A percentile compares a stretch with the other conserved stretches of the same genome.
Evolutionary conservation across 495 filamentous ascomycete species (phyloP).

Genomic region (Penicillium parvum): DNA sequence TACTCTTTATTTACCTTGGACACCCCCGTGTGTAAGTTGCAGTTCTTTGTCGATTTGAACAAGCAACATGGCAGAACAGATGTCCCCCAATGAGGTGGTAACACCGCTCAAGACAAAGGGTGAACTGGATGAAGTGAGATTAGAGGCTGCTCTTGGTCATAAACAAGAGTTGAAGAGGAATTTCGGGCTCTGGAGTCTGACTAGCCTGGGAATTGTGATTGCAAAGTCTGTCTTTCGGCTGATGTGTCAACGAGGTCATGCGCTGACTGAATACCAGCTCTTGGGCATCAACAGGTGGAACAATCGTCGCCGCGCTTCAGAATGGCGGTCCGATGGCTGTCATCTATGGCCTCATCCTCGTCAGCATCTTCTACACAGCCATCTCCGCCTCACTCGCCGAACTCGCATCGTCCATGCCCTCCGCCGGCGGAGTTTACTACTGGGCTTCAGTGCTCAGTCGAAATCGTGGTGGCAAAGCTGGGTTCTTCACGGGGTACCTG

Average conservation of each 20-base stretch:
- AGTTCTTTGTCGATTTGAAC: neutral
- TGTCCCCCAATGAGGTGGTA: constrained; percentile 5
- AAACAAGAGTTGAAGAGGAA: constrained; percentile 39
- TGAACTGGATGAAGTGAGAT: constrained; percentile 34
- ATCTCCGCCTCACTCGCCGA: constrained; percentile 51
- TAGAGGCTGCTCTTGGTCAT: constrained; percentile 43
- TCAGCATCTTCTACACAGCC: constrained; percentile 38
- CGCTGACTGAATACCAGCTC: constrained; percentile 23
- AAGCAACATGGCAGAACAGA: constrained; percentile 9
- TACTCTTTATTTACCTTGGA: neutral
- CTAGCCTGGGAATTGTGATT: constrained; percentile 43
- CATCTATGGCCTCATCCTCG: constrained; percentile 41
- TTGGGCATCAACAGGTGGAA: constrained; percentile 42
- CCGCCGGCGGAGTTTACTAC: constrained; percentile 77
- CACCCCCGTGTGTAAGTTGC: neutral
- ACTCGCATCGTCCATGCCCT: constrained; percentile 74
- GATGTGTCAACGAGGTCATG: neutral
- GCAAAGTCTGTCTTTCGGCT: constrained; percentile 34
- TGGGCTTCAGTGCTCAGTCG: constrained; percentile 71
- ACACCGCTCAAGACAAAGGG: constrained; percentile 12
- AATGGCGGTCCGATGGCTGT: constrained; percentile 46
- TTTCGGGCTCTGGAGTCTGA: constrained; percentile 41
- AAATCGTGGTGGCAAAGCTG: constrained; percentile 54
- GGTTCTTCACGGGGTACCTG: constrained; percentile 69
- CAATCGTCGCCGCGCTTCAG: constrained; percentile 37